Percentiles rank a stretch among this genome's conserved stretches.
phyloP scores from a whole-genome alignment of 768 basidiomycete species.

The Mycena floridula region DNA sequence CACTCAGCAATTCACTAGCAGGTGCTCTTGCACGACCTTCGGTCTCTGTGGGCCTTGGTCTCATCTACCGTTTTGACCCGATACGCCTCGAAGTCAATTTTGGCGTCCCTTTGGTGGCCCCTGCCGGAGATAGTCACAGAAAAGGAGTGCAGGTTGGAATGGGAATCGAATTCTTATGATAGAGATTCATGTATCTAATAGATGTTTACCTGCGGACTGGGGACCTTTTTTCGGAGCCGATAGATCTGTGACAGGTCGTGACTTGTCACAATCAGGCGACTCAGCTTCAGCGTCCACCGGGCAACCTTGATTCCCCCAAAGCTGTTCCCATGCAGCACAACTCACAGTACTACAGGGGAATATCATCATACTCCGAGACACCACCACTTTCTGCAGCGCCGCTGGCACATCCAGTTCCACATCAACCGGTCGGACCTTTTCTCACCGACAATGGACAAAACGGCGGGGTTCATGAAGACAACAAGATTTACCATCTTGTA shows the following conservation, averaged over 20 bases:
- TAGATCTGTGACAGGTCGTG: too few relatives aligned
- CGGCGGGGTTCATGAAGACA: constrained; percentile 43
- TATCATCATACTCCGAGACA: constrained; percentile 54
- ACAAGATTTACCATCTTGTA: constrained; percentile 87
- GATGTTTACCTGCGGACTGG: too few relatives aligned
- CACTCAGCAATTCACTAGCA: constrained; percentile 46
- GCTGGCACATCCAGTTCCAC: constrained; percentile 51
- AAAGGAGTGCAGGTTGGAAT: constrained; percentile 63
- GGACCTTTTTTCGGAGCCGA: too few relatives aligned
- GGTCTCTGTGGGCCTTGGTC: constrained; percentile 73
- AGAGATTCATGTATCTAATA: too few relatives aligned
- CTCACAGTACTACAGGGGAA: too few relatives aligned
- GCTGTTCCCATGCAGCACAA: too few relatives aligned
- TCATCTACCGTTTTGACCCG: constrained; percentile 80
- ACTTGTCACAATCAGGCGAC: too few relatives aligned
- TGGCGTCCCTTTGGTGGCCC: constrained; percentile 72
- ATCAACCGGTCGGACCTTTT: constrained; percentile 37
- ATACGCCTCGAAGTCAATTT: constrained; percentile 86
- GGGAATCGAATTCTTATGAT: constrained; percentile 58
- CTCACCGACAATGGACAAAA: constrained; percentile 24
- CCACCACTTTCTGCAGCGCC: constrained; percentile 50
- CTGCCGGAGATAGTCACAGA: constrained; percentile 46
- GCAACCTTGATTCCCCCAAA: too few relatives aligned
- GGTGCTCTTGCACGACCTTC: constrained; percentile 52
- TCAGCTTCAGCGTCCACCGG: too few relatives aligned